Conservation (phyloP, 2,329 filamentous ascomycete species). For the Byssothecium circinans region DNA sequence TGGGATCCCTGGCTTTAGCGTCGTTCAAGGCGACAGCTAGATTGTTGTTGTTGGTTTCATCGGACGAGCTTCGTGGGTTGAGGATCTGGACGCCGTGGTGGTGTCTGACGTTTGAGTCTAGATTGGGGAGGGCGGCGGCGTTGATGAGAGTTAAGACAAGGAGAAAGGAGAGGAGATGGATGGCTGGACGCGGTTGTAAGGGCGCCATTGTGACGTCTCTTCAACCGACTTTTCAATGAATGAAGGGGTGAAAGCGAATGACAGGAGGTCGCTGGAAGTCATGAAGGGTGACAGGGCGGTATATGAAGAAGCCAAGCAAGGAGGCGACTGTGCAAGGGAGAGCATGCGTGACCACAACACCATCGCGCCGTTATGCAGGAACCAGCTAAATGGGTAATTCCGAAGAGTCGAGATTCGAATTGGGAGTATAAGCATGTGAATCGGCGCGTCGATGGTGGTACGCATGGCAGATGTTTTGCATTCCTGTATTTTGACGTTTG, state of each 20-base stretch:
- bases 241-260: background rate
- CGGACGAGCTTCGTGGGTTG: background rate
- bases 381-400: too few relatives aligned
- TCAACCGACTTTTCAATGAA: background rate
- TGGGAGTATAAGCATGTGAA: too few relatives aligned
- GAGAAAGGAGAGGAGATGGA: background rate
- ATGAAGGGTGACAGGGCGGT: background rate
- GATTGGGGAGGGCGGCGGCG: constrained; percentile 1
- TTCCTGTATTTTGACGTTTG: background rate
- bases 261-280: background rate
- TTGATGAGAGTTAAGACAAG: background rate
- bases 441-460: too few relatives aligned
- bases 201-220: background rate
- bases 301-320: background rate
- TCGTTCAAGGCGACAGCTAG: background rate
- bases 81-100: background rate
- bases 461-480: background rate
- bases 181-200: background rate
- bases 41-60: background rate
- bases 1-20: constrained; percentile 9
- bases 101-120: background rate
- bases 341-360: constrained; percentile 1
- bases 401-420: too few relatives aligned
- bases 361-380: background rate
- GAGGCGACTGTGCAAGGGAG: background rate